Evolutionary conservation across 2,329 filamentous ascomycete genomes (phyloP).

Genomic region (Arachnomyces sp.): DNA sequence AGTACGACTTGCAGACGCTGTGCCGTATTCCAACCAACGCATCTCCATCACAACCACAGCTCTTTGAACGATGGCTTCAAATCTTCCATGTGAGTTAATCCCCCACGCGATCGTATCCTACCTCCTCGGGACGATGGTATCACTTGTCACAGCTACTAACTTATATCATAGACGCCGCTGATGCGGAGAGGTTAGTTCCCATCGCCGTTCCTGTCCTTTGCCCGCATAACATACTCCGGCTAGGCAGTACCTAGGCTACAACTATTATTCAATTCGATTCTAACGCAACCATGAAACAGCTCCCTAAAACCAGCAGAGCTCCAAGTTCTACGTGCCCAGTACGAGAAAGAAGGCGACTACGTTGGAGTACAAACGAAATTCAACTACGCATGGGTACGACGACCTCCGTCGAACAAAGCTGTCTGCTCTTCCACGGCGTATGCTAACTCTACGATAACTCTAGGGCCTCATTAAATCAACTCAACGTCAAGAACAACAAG

Average conservation of each 20-base stretch:
- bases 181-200: constrained; percentile 74
- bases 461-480: constrained; percentile 93
- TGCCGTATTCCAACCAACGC: background rate
- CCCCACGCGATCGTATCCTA: background rate
- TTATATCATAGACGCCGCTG: constrained; percentile 68
- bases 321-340: constrained; percentile 84
- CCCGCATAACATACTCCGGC: background rate
- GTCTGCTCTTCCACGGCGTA: background rate
- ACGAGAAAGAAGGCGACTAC: constrained; percentile 95
- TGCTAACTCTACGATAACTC: constrained; percentile 3
- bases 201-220: background rate
- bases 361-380: constrained; percentile 98
- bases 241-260: background rate
- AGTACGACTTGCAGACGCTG: too few relatives aligned
- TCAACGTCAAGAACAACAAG: constrained; percentile 76
- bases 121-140: background rate
- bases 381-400: constrained; percentile 92
- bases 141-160: constrained; percentile 6
- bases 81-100: constrained; percentile 41
- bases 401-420: background rate
- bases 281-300: constrained; percentile 38
- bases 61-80: constrained; percentile 40
- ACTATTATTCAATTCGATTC: background rate
- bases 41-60: constrained; percentile 1
- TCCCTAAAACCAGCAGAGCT: constrained; percentile 88